phyloP scores from a whole-genome alignment of 805 yeast genomes.

The Dipodascus albidus region DNA sequence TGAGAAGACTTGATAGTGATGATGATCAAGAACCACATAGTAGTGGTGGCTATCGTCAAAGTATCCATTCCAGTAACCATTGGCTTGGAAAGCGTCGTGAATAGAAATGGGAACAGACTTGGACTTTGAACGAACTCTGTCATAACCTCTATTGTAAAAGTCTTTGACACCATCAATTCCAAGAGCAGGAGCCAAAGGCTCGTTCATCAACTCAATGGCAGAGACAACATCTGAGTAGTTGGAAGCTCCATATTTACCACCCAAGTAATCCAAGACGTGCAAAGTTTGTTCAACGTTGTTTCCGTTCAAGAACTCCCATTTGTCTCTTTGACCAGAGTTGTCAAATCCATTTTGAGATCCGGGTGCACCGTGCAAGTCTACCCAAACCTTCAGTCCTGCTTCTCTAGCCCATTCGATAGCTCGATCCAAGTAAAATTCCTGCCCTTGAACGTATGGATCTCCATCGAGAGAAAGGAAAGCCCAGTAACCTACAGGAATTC shows the following conservation, averaged over 20 bases:
- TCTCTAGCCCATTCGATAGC: constrained; percentile 68
- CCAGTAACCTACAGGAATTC: constrained; percentile 95
- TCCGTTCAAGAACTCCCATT: constrained; percentile 38
- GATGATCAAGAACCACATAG: constrained; percentile 70
- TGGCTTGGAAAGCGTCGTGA: constrained; percentile 71
- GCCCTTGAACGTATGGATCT: constrained; percentile 88
- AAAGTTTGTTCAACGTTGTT: constrained; percentile 42
- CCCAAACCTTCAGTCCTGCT: constrained; percentile 64
- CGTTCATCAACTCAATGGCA: constrained; percentile 80
- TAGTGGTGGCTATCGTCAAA: constrained; percentile 42
- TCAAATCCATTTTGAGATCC: constrained; percentile 96
- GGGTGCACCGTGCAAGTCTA: constrained; percentile 93
- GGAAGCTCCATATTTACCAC: constrained; percentile 50
- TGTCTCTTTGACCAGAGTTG: constrained; percentile 78
- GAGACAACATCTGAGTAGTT: constrained; percentile 59
- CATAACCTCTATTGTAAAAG: constrained; percentile 55
- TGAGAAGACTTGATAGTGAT: constrained; percentile 80
- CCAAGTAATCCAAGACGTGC: constrained; percentile 41
- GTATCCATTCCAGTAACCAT: constrained; percentile 52
- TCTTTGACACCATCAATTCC: constrained; percentile 46
- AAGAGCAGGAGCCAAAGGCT: constrained; percentile 70
- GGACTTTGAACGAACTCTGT: constrained; percentile 41
- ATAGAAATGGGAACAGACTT: constrained; percentile 49
- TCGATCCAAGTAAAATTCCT: constrained; percentile 54
- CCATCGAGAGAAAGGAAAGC: constrained; percentile 50